phyloP scores from a whole-genome alignment of 331 rosid genomes.

The Rhamnella rubrinervis region DNA sequence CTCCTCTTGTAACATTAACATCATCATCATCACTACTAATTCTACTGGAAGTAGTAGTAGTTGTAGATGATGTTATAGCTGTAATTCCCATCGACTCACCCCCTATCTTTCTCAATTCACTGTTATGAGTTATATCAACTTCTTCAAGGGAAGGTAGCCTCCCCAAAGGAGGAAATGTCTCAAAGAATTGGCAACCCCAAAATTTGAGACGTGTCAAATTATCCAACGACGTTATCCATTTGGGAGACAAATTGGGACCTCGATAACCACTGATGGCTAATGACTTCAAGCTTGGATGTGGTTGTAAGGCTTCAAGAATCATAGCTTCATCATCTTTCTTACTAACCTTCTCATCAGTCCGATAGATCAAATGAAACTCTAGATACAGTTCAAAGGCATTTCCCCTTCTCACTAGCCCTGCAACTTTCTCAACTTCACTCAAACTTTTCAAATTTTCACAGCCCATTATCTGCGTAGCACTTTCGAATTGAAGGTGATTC shows the following conservation, averaged over 20 bases:
- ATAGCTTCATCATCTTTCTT: background rate
- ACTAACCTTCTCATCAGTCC: background rate
- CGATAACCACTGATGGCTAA: background rate
- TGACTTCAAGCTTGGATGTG: background rate
- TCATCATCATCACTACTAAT: no score
- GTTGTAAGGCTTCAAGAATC: constrained; percentile 8
- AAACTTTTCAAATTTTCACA: background rate
- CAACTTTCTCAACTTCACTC: background rate
- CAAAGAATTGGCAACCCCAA: background rate
- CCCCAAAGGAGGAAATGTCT: constrained; percentile 8
- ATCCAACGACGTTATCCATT: background rate
- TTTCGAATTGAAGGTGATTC: background rate
- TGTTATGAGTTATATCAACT: background rate
- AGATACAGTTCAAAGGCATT: no score
- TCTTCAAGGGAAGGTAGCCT: constrained; percentile 3
- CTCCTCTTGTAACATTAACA: background rate
- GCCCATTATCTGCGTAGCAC: background rate
- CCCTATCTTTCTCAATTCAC: background rate
- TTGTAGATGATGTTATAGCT: background rate
- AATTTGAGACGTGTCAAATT: constrained; percentile 7
- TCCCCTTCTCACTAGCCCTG: background rate
- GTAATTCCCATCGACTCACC: constrained; percentile 4
- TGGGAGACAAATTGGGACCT: background rate
- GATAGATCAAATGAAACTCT: background rate
- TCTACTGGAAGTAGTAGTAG: no score